Evolutionary conservation across 306 rosid genomes (phyloP), one percentile per base, ranked within the genome.

Genomic region (Prunus salicina): DNA sequence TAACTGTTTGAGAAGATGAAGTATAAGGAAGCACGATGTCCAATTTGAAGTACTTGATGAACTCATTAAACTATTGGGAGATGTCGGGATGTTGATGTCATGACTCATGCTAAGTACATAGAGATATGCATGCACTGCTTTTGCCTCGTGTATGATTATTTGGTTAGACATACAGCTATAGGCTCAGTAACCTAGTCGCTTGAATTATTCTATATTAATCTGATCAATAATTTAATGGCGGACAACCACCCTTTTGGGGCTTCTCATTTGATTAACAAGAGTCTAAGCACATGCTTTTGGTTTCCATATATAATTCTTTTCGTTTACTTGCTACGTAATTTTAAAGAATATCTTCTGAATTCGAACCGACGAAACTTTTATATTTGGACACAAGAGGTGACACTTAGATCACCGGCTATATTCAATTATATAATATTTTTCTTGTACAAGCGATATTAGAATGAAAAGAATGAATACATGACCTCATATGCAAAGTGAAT

Each of bases 241-340:
- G 71, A 20, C 71, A 66, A n/a, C 71, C 52, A 66, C 52, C 43
- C 30, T 51, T 66, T 66, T 43, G 12, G 71, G 27, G 24, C 51
- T n/a, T 32, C 12, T 28, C 19, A 70, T 6, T 10, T 18, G 2
- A 16, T 50, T 27, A 27, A 7, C 7, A 52, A 9, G 25, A 50
- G 15, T 71, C 20, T 20, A 13, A 51, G 11, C 46, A 2, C 62
- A 70, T 70, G 46, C 24, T 32, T 30, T 52, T 12, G 27, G 75
- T 52, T 63, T 60, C 27, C 24, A 25, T 60, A 5, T 60, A 12
- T 25, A 60, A 60, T 60, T 27, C 14, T 60, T 60, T 60, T 60
- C 38, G 18, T 60, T 60, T 60, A 12, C 64, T 56, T 56, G 62
- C 62, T 20, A 3, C 6, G 15, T 7, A 7, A 6, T 38, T 38